Evolutionary conservation across 2,329 filamentous ascomycete genomes (phyloP).

Genomic region (Colletotrichum paranaense): DNA sequence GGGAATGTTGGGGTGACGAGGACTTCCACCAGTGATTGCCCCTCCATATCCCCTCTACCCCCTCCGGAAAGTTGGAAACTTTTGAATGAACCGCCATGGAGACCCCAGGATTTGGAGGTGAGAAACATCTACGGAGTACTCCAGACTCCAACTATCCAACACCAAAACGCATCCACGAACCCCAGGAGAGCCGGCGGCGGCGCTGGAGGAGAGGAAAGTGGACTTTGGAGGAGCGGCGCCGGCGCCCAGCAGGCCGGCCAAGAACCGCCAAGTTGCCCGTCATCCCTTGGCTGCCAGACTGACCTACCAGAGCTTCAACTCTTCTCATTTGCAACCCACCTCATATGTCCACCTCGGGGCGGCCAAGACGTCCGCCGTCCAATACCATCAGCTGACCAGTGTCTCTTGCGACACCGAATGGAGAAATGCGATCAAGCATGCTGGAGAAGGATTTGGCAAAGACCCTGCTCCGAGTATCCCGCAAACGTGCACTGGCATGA

Average conservation of each 20-base stretch:
- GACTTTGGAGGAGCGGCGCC: constrained; percentile 20
- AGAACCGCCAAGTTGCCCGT: constrained; percentile 27
- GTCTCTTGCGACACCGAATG: background rate
- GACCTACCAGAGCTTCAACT: background rate
- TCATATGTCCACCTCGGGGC: constrained; percentile 10
- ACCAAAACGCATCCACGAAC: background rate
- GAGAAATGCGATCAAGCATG: constrained; percentile 6
- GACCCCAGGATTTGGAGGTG: background rate
- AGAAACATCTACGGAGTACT: background rate
- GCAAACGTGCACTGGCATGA: constrained; percentile 14
- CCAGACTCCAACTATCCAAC: background rate
- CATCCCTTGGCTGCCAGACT: constrained; percentile 22
- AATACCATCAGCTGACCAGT: constrained; percentile 4
- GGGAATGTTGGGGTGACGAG: constrained; percentile 6
- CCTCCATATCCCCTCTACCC: background rate
- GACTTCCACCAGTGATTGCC: background rate
- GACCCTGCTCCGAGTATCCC: constrained; percentile 10
- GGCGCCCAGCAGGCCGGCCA: constrained; percentile 12
- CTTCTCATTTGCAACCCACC: constrained; percentile 13
- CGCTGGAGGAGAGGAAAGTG: constrained; percentile 31
- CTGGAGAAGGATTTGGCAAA: constrained; percentile 4
- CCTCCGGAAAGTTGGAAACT: background rate
- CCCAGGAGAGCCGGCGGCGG: constrained; percentile 9
- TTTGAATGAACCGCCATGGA: background rate
- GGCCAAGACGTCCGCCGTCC: constrained; percentile 32